A percentile compares a stretch with the other conserved stretches of the same genome.
phyloP scores from a whole-genome alignment of 2,329 filamentous ascomycete species.

The Fusarium xyrophilum region DNA sequence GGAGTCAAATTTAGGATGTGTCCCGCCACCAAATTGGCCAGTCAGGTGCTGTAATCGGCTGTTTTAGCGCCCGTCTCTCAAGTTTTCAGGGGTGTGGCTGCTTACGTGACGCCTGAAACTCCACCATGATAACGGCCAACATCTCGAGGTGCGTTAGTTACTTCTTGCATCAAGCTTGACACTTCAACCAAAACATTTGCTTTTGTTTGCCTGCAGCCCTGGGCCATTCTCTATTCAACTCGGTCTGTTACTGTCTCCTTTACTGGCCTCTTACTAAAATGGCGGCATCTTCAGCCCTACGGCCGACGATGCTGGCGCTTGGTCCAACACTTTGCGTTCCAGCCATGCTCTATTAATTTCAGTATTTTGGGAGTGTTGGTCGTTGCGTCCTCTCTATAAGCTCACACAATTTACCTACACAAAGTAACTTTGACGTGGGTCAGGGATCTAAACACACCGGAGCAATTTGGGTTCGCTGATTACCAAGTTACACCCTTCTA shows the following conservation, averaged over 20 bases:
- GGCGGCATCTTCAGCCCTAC: conserved; percentile 2
- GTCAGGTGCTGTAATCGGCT: background rate
- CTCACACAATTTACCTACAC: conserved; percentile 56
- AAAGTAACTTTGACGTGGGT: conserved; percentile 58
- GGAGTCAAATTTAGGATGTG: background rate
- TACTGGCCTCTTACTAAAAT: background rate
- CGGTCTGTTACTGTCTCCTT: background rate
- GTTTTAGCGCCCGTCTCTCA: background rate
- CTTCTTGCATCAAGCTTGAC: background rate
- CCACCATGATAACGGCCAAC: background rate
- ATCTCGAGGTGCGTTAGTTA: background rate
- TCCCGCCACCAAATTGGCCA: background rate
- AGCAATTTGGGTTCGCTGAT: conserved; percentile 72
- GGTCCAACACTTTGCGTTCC: conserved; percentile 20
- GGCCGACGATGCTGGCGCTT: conserved; percentile 24
- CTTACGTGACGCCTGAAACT: background rate
- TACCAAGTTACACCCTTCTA: conserved; percentile 76
- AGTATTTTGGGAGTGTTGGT: conserved; percentile 21
- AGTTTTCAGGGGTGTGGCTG: background rate
- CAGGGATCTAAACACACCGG: conserved; percentile 64
- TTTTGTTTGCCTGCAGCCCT: background rate
- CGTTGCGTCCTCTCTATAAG: conserved; percentile 27
- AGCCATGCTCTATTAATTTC: conserved; percentile 29
- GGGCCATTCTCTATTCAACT: background rate
- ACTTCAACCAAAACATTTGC: background rate